These are phyloP conservation scores for Celoporthe dispersa DNA, from an alignment of 2,329 filamentous ascomycete genomes.

Conservation along the genomic window DNA sequence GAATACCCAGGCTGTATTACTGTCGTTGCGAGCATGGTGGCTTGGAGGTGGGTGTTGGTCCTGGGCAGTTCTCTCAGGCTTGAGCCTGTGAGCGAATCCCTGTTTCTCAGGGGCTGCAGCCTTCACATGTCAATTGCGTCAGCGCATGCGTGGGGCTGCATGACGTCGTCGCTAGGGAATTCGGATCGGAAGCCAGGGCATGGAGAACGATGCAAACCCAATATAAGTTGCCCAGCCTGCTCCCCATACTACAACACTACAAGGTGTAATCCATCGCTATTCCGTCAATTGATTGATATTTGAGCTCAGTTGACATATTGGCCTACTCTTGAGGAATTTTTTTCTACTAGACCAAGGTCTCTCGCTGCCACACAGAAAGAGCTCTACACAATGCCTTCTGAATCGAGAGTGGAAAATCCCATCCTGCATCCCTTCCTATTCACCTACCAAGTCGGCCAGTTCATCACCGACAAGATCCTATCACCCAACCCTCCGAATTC, in stretches of 20 bases:
- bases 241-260: not conserved
- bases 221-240: not conserved
- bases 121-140: slow-evolving; percentile 3
- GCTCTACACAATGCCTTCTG: slow-evolving; percentile 39
- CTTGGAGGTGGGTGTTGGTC: not conserved
- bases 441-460: slow-evolving; percentile 69
- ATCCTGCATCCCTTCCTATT: slow-evolving; percentile 61
- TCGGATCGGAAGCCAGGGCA: not conserved
- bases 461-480: slow-evolving; percentile 65
- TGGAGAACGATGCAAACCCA: not conserved
- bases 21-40: not conserved
- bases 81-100: not conserved
- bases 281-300: not conserved
- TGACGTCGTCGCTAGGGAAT: slow-evolving; percentile 13
- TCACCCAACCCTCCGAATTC: slow-evolving; percentile 71
- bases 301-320: not conserved
- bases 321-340: not conserved
- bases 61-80: not conserved
- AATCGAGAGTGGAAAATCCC: slow-evolving; percentile 43
- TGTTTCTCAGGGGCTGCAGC: slow-evolving; percentile 7
- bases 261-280: not conserved
- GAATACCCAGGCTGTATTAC: not conserved
- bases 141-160: slow-evolving; percentile 6
- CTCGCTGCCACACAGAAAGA: not conserved
- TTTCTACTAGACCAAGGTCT: not conserved